Base-by-base conservation (phyloP, 2,329 filamentous ascomycete genomes). In the Neonectria magnoliae region DNA sequence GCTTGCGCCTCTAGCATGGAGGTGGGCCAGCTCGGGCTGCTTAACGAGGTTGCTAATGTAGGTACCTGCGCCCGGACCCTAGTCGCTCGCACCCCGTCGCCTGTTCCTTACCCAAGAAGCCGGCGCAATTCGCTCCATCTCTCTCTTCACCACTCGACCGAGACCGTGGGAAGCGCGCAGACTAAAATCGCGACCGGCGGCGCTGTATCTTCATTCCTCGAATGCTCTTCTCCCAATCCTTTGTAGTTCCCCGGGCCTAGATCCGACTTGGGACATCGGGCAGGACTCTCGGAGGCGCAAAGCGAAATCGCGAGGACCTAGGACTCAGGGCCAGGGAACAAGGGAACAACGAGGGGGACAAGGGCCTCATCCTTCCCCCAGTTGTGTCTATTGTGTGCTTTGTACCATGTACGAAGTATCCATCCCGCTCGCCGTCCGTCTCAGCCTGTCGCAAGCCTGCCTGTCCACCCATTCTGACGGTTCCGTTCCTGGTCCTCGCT, bases 1-100 rank as follows among this genome's bases (percentile, higher is more conserved):
- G 27, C 29, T 48, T 47, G 3, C 16, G 2, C 20, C 27, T 5
- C 33, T 57, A 53, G 50, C 25, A 20, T n/a, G 48, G 27, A 58
- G 11, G 50, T 18, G 44, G 16, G 41, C 56, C 56, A 47, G 56
- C 20, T 41, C 51, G 51, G 36, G 61, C 31, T 44, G 42, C 48
- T 41, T 41, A 59, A 38, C 36, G 27, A 25, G 38, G 25, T 55
- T 55, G 50, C 61, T 59, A 64, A 59, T 64, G 51, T 60, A 64
- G 60, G 60, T 63, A 59, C 60, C 55, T 63, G 61, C 53, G 29
- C 50, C 61, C 60, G 44, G 33, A 33, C 54, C 57, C 57, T 44
- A 36, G 47, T 44, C 47, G 22, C 16, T 27, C n/a, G 27, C 47
- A 42, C n/a, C 50, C 51, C 31, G 44, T 47, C 50, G 51, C 18